Conservation (phyloP, 1,284 basidiomycete genomes). For the Cutaneotrichosporon sp. region DNA sequence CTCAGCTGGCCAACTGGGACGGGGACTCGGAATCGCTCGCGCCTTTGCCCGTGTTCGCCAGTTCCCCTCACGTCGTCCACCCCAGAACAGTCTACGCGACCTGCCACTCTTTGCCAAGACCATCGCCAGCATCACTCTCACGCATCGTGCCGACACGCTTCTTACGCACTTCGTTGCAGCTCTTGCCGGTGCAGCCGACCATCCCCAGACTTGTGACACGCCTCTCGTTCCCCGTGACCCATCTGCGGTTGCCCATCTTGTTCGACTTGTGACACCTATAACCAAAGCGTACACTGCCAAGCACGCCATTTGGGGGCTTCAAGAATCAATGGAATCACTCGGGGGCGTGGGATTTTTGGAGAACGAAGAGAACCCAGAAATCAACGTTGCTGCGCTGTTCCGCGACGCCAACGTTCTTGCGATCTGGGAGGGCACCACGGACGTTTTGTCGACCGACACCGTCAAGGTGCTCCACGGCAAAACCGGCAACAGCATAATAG, state of each 20-base stretch:
- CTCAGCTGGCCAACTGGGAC: conserved; percentile 55
- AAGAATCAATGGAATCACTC: conserved; percentile 67
- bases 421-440: conserved; percentile 71
- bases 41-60: conserved; percentile 58
- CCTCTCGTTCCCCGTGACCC: conserved; percentile 3
- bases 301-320: conserved; percentile 59
- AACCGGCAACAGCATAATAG: background rate
- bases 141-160: conserved; percentile 63
- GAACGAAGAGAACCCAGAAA: conserved; percentile 58
- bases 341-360: conserved; percentile 81
- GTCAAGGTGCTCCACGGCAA: conserved; percentile 16
- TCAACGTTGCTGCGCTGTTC: conserved; percentile 45
- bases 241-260: conserved; percentile 47
- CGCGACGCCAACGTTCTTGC: conserved; percentile 67
- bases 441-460: conserved; percentile 17
- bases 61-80: conserved; percentile 49
- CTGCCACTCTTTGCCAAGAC: conserved; percentile 56
- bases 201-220: conserved; percentile 34
- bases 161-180: conserved; percentile 57
- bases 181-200: conserved; percentile 61
- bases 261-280: conserved; percentile 65
- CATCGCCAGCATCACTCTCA: conserved; percentile 57
- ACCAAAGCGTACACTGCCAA: conserved; percentile 67
- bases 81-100: conserved; percentile 50
- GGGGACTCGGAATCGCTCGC: conserved; percentile 59